Percentiles rank a stretch among this genome's conserved stretches.
These are phyloP conservation scores for Rosa chinensis DNA, from an alignment of 306 rosid species.

Conservation along the genomic window DNA sequence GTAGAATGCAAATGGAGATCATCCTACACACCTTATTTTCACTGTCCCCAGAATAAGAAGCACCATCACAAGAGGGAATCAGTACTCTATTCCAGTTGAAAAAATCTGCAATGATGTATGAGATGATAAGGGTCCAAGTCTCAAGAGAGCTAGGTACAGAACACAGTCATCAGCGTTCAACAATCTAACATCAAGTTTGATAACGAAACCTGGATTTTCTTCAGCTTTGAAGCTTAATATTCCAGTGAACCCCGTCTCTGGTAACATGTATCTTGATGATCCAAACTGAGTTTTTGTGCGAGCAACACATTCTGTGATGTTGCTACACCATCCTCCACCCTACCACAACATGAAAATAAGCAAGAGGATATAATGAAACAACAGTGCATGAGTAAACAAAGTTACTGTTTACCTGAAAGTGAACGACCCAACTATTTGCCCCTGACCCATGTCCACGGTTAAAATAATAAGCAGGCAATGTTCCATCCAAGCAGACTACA, in stretches of 20 bases:
- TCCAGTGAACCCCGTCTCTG: conserved; percentile 61
- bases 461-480: conserved; percentile 81
- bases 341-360: conserved; percentile 31
- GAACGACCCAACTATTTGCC: conserved; percentile 78
- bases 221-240: conserved; percentile 57
- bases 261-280: conserved; percentile 68
- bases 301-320: conserved; percentile 50
- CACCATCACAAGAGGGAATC: conserved; percentile 87
- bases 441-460: conserved; percentile 89
- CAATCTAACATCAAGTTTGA: conserved; percentile 9
- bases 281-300: conserved; percentile 65
- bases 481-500: conserved; percentile 92
- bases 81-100: conserved; percentile 80
- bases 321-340: conserved; percentile 94
- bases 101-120: conserved; percentile 51
- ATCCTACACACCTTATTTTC: conserved; percentile 48
- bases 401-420: conserved; percentile 62
- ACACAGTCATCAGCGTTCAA: background rate
- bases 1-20: background rate
- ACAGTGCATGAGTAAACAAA: background rate
- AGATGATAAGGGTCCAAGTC: conserved; percentile 15
- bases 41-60: conserved; percentile 71
- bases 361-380: background rate
- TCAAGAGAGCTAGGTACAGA: conserved; percentile 5
- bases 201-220: conserved; percentile 69